Evolutionary conservation across 192 early-diverging fungal species (phyloP).

Genomic region (Powellomyces hirtus): DNA sequence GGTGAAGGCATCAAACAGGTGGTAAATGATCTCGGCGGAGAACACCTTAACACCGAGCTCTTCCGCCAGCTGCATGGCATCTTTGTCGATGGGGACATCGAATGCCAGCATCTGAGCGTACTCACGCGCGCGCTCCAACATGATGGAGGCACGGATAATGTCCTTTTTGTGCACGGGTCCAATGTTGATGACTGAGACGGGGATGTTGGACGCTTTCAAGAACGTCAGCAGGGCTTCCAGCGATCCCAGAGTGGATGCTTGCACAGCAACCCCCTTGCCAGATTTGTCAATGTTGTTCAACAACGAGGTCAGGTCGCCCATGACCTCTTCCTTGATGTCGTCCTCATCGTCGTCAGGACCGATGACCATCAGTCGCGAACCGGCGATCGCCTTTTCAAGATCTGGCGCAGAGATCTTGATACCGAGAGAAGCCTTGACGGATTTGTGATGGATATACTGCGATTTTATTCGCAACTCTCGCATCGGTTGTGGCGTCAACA

Average conservation of each 20-base stretch:
- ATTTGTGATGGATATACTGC: slow-evolving; percentile 92
- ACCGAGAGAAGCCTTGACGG: slow-evolving; percentile 94
- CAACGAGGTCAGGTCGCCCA: slow-evolving; percentile 79
- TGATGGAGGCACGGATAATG: slow-evolving; percentile 82
- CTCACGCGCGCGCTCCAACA: slow-evolving; percentile 90
- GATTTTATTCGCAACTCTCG: slow-evolving; percentile 96
- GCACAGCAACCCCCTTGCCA: slow-evolving; percentile 93
- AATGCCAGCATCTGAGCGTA: slow-evolving; percentile 58
- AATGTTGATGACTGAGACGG: slow-evolving; percentile 94
- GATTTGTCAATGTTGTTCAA: slow-evolving; percentile 77
- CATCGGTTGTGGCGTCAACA: slow-evolving; percentile 99
- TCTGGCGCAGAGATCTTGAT: slow-evolving; percentile 93
- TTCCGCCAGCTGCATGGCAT: slow-evolving; percentile 88
- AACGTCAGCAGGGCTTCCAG: slow-evolving; percentile 95
- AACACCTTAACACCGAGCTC: slow-evolving; percentile 90
- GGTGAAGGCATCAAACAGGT: slow-evolving; percentile 92
- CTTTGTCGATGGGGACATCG: slow-evolving; percentile 64
- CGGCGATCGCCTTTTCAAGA: slow-evolving; percentile 95
- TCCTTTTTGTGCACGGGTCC: slow-evolving; percentile 98
- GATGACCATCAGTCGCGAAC: slow-evolving; percentile 89
- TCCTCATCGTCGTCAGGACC: slow-evolving; percentile 97
- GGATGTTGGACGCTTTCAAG: slow-evolving; percentile 86
- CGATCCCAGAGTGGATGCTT: slow-evolving; percentile 97
- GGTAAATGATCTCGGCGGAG: slow-evolving; percentile 98
- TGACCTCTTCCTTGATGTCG: slow-evolving; percentile 91